Base-by-base conservation (phyloP, 2,329 filamentous ascomycete genomes). In the Neoarthrinium moseri region DNA sequence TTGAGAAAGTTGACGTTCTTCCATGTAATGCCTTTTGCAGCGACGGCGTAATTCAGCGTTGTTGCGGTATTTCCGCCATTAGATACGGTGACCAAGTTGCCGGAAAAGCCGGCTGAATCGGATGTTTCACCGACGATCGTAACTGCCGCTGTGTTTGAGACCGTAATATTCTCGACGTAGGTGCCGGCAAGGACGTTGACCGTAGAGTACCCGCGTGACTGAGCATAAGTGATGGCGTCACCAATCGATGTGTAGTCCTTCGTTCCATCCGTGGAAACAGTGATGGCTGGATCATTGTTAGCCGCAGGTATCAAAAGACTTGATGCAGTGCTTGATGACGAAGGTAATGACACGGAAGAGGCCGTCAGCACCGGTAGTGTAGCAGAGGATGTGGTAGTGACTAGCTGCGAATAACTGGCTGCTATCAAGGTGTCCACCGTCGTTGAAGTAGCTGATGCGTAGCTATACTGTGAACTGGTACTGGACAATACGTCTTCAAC, bases 241-340 rank as follows among this genome's bases (percentile, higher is more conserved):
- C 64, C 65, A 52, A 76, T 73, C 10, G 63, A 69, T 13, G 70
- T 71, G 46, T 68, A 75, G 38, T 73, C 68, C 17, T 66, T 71
- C 18, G 61, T 67, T 23, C 69, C 68, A 51, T 73, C 70, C 1
- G 62, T 47, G 13, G 71, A 70, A 40, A 75, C 72, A 2, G 70
- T 72, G 24, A 75, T 62, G 7, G 61, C 64, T 33, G 37, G 24
- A 29, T n/a, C n/a, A n/a, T n/a, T n/a, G n/a, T n/a, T n/a, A n/a
- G n/a, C n/a, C n/a, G n/a, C n/a, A n/a, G n/a, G n/a, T n/a, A n/a
- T n/a, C 8, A n/a, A 29, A 29, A 29, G 26, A n/a, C 26, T 29
- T 29, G 8, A 29, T 29, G 26, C 8, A 29, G 26, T 29, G 26
- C 8, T 8, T 29, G 8, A 29, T 8, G 8, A 29, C n/a, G n/a